Evolutionary conservation across 805 yeast species (phyloP), one percentile per base, ranked within the genome.

Genomic region (Kregervanrija pseudodelftensis): DNA sequence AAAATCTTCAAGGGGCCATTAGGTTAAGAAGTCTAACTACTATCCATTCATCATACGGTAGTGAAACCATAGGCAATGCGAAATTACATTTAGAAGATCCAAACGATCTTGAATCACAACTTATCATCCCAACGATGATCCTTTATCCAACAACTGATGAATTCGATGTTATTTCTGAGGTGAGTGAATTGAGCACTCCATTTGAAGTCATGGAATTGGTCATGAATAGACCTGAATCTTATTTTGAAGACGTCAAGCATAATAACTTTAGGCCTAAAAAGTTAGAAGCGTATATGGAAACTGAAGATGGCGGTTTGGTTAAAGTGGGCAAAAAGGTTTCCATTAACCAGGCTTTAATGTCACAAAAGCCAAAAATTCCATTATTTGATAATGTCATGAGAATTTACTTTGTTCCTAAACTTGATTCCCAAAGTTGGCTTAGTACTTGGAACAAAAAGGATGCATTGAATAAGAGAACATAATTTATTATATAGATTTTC

Each of bases 141-240:
- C 63, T 90, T 46, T 91, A 88, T 54, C 97, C 98, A 16, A 76
- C 89, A 2, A 78, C 77, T 4, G 83, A 84, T 60, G 93, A 87
- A 60, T 85, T 88, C 53, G 97, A 91, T 61, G 81, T 82, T 54
- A 69, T 91, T 35, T 85, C 80, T 2, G 82, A 80, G 48, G 74
- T 84, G 5, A 78, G 91, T 47, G 96, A 89, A 62, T 64, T 80
- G 33, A 70, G 82, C 1, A 74, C 91, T 0, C 79, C 91, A 0
- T 56, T 62, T 4, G 93, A 85, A 34, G 57, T 85, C 10, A 60
- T 88, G 49, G 76, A 74, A 32, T 60, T 77, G 49, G 73, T 89
- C 3, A 65, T 80, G 59, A 72, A 80, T 37, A 73, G 89, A 56
- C 89, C 90, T 3, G 74, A 74, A 8, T 76, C 76, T 36, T 87